phyloP scores from a whole-genome alignment of 208 protist genomes.

The Trypanosoma vivax region DNA sequence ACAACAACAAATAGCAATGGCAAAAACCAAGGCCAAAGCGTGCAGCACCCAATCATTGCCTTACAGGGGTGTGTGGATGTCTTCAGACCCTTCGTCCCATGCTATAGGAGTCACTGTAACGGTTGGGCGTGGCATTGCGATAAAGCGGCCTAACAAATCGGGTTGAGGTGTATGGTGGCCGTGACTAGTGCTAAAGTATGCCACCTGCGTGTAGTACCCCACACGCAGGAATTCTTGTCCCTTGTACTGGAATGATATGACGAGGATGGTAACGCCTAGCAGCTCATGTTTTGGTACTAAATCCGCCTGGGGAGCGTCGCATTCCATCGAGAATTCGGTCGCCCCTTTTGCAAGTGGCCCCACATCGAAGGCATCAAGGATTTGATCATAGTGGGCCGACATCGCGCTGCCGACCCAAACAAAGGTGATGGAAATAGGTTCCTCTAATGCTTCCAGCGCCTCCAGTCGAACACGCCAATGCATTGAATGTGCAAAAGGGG shows the following conservation, averaged over 20 bases:
- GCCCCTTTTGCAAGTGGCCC: slow-evolving; percentile 91
- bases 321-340: slow-evolving; percentile 93
- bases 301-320: slow-evolving; percentile 84
- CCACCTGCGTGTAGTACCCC: slow-evolving; percentile 96
- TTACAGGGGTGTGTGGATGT: background rate
- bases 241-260: slow-evolving; percentile 94
- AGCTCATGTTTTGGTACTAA: slow-evolving; percentile 91
- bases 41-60: background rate
- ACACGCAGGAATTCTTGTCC: slow-evolving; percentile 95
- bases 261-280: slow-evolving; percentile 94
- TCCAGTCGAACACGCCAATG: slow-evolving; percentile 79
- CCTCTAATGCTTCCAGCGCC: slow-evolving; percentile 38
- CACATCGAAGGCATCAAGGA: slow-evolving; percentile 95
- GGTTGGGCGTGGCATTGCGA: slow-evolving; percentile 80
- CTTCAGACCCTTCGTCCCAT: slow-evolving; percentile 30
- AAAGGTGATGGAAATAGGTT: slow-evolving; percentile 94
- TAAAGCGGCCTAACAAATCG: slow-evolving; percentile 64
- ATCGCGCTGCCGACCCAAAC: slow-evolving; percentile 97
- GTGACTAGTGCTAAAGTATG: slow-evolving; percentile 82
- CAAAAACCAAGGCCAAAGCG: background rate
- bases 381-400: slow-evolving; percentile 92
- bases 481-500: slow-evolving; percentile 38
- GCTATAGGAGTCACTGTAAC: slow-evolving; percentile 76
- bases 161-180: slow-evolving; percentile 41
- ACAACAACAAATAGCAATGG: too few relatives aligned